Percentiles rank a stretch among this genome's conserved stretches.
Conservation (phyloP, 306 rosid species). For the Datisca glomerata region DNA sequence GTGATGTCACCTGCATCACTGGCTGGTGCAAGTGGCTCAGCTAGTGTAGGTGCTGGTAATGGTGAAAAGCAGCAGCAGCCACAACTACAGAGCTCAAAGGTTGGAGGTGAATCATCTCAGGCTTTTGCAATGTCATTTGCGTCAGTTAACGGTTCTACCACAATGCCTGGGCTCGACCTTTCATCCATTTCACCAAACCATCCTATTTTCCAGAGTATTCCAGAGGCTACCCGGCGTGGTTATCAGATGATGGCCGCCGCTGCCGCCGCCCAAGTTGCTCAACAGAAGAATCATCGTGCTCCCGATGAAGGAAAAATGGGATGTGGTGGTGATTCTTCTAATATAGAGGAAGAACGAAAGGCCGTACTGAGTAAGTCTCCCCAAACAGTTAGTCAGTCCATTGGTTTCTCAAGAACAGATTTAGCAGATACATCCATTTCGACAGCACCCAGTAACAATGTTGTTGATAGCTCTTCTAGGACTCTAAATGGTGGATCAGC, state of each 20-base stretch:
- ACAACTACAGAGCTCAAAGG: conserved; percentile 51
- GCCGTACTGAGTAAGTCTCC: conserved; percentile 36
- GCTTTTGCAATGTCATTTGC: conserved; percentile 75
- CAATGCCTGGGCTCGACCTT: conserved; percentile 56
- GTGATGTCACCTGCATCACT: conserved; percentile 54
- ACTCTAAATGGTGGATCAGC: conserved; percentile 48
- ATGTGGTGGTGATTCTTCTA: conserved; percentile 32
- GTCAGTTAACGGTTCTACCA: conserved; percentile 47
- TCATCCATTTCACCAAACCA: conserved; percentile 56
- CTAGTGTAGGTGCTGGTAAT: too few species aligned
- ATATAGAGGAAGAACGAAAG: conserved; percentile 66
- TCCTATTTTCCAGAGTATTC: conserved; percentile 34
- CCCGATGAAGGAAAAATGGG: conserved; percentile 73
- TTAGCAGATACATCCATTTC: conserved; percentile 40
- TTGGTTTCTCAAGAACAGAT: conserved; percentile 73
- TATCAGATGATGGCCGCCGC: conserved; percentile 54
- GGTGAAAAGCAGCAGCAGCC: conserved; percentile 60
- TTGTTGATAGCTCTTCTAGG: conserved; percentile 65
- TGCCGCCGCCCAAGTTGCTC: conserved; percentile 41
- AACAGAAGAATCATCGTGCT: conserved; percentile 42
- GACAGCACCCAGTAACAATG: conserved; percentile 33
- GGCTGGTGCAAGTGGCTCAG: conserved; percentile 33
- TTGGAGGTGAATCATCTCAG: conserved; percentile 53
- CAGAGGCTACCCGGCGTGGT: conserved; percentile 24
- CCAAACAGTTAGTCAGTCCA: conserved; percentile 53